Percentiles rank a stretch among this genome's conserved stretches.
Evolutionary conservation across 176 grass and related monocot genomes (phyloP).

Genomic region (Triticum timopheevii): DNA sequence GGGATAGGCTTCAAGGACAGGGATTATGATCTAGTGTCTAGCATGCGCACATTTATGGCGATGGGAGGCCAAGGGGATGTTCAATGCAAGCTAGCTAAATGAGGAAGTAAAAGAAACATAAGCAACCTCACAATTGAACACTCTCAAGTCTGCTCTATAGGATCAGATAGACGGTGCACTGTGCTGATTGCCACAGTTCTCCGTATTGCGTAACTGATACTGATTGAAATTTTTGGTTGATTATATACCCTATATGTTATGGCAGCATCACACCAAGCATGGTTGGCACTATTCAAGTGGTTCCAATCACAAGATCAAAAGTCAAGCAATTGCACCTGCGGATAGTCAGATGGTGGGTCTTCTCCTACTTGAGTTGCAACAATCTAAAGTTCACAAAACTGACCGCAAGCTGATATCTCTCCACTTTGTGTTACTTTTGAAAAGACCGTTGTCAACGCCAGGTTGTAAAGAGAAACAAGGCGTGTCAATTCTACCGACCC

Average conservation of each 20-base stretch:
- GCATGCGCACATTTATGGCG: neutral
- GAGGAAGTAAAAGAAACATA: neutral
- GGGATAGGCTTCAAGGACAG: neutral
- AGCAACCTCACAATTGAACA: neutral
- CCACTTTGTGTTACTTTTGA: neutral
- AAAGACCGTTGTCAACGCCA: neutral
- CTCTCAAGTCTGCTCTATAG: neutral
- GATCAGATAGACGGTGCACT: neutral
- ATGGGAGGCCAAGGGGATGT: neutral
- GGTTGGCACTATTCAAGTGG: neutral
- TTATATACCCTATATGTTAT: neutral
- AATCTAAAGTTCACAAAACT: neutral
- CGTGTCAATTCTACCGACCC: neutral
- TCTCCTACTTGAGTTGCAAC: conserved; percentile 4
- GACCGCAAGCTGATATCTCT: neutral
- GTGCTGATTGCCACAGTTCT: neutral
- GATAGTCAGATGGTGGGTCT: neutral
- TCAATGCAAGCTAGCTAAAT: neutral
- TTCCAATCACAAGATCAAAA: neutral
- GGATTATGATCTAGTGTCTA: neutral
- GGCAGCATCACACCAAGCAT: neutral
- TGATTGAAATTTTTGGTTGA: neutral
- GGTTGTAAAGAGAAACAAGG: neutral
- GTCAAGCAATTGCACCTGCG: neutral
- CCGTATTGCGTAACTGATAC: neutral